Base-by-base conservation (phyloP, 2,329 filamentous ascomycete species). In the Periglandula ipomoeae region DNA sequence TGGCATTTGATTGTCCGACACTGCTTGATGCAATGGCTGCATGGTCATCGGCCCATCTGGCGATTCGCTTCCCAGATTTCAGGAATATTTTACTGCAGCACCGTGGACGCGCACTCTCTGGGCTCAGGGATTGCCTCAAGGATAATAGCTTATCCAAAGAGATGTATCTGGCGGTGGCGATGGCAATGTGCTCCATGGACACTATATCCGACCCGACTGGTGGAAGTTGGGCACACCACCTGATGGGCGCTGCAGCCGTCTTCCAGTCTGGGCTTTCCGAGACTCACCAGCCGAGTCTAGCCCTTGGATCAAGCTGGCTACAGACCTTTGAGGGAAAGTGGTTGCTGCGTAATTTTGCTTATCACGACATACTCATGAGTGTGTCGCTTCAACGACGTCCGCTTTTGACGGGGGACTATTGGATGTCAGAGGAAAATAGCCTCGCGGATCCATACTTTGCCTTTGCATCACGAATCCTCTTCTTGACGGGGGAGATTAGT, bases 181-280 rank as follows among this genome's bases (percentile, higher is more conserved):
- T 58, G 56, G 56, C 56, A 6, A 47, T 56, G 24, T 58, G 56
- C 37, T 58, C 56, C 4, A 56, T 58, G 52, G 56, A 58, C 20
- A 54, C 50, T 2, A 56, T 58, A 32, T 49, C 56, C 5, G 53
- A 54, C 5, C 47, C 48, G 5, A 54, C 54, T 3, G 46, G 47
- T 11, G 46, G 47, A 10, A 44, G 22, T 10, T 58, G 56, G 56
- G 55, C 52, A n/a, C 48, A 46, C 30, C 56, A 58, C 45, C 47
- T 55, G 11, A 26, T 47, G 2, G 56, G 56, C 6, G 52, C 54
- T 10, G 49, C 53, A 27, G 52, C 53, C 19, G 43, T 43, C 1
- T 37, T 52, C 8, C n/a, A 44, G 19, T 26, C 23, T 7, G 32
- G 32, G 34, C n/a, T n/a, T n/a, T n/a, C n/a, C n/a, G n/a, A n/a